Percentiles rank a stretch among this genome's conserved stretches.
These are phyloP conservation scores for Clarireedia homoeocarpa DNA, from an alignment of 2,329 filamentous ascomycete species.

Conservation along the genomic window DNA sequence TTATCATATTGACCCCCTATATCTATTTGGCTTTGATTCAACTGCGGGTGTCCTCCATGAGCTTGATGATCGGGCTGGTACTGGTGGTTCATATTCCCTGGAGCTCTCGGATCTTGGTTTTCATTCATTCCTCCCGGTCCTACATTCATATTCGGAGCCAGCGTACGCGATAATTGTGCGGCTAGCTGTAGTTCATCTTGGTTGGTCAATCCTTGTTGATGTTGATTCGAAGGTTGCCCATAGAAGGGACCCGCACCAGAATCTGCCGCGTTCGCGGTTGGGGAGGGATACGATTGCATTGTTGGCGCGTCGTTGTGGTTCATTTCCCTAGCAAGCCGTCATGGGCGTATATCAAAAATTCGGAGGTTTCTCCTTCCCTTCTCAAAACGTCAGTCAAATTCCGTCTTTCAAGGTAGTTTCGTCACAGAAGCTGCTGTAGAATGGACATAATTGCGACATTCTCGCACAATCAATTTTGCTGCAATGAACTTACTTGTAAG, in stretches of 20 bases:
- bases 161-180: constrained; percentile 38
- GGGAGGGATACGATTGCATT: constrained; percentile 28
- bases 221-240: constrained; percentile 16
- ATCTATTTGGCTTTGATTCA: constrained; percentile 21
- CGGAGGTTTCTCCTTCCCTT: constrained; percentile 12
- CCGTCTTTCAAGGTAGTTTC: constrained; percentile 9
- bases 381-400: constrained; percentile 18
- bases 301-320: constrained; percentile 21
- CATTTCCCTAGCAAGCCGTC: constrained; percentile 13
- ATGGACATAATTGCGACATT: constrained; percentile 7
- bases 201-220: constrained; percentile 20
- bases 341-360: constrained; percentile 12
- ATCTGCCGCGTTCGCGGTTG: constrained; percentile 24
- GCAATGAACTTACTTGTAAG: constrained; percentile 21
- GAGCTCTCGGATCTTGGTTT: constrained; percentile 29
- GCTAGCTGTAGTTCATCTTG: constrained; percentile 32
- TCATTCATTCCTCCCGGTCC: constrained; percentile 32
- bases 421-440: neutral
- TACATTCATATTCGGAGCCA: constrained; percentile 35
- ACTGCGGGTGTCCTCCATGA: constrained; percentile 15
- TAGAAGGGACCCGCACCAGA: constrained; percentile 25
- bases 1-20: constrained; percentile 40
- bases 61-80: constrained; percentile 28
- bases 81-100: constrained; percentile 29
- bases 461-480: constrained; percentile 16